A percentile compares a stretch with the other conserved stretches of the same genome.
Conservation (phyloP, 2,329 filamentous ascomycete genomes). For the Venturia pyrina region DNA sequence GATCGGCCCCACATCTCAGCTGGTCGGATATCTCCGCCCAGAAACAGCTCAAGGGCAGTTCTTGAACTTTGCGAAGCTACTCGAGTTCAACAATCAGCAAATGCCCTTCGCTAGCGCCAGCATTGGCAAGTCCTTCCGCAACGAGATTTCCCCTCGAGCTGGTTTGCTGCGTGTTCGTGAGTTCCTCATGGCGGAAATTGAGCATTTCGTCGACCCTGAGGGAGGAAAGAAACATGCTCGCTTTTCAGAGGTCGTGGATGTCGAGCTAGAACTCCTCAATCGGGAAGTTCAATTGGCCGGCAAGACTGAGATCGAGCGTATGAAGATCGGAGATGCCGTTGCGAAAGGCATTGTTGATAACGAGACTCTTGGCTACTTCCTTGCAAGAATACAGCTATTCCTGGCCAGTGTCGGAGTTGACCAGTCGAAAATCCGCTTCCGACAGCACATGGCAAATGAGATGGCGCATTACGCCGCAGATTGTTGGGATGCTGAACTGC, state of each 20-base stretch:
- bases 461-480: constrained; percentile 93
- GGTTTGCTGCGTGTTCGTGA: constrained; percentile 91
- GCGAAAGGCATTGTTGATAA: constrained; percentile 79
- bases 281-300: constrained; percentile 78
- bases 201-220: constrained; percentile 93
- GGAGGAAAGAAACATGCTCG: constrained; percentile 89
- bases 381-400: constrained; percentile 88
- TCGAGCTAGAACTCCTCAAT: constrained; percentile 76
- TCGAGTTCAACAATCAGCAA: constrained; percentile 88
- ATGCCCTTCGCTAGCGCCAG: constrained; percentile 98
- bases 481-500: constrained; percentile 94
- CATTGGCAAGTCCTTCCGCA: constrained; percentile 95
- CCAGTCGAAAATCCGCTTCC: constrained; percentile 79
- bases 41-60: constrained; percentile 99
- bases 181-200: constrained; percentile 87
- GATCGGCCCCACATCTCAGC: constrained; percentile 85
- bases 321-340: constrained; percentile 81
- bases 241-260: constrained; percentile 74
- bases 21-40: constrained; percentile 75
- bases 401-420: constrained; percentile 82
- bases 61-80: constrained; percentile 82
- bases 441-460: constrained; percentile 89
- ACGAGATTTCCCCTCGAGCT: constrained; percentile 89
- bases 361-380: constrained; percentile 95
- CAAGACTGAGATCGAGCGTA: constrained; percentile 62